A percentile compares a stretch with the other conserved stretches of the same genome.
phyloP scores from a whole-genome alignment of 345 rosid species.

The Salix suchowensis region DNA sequence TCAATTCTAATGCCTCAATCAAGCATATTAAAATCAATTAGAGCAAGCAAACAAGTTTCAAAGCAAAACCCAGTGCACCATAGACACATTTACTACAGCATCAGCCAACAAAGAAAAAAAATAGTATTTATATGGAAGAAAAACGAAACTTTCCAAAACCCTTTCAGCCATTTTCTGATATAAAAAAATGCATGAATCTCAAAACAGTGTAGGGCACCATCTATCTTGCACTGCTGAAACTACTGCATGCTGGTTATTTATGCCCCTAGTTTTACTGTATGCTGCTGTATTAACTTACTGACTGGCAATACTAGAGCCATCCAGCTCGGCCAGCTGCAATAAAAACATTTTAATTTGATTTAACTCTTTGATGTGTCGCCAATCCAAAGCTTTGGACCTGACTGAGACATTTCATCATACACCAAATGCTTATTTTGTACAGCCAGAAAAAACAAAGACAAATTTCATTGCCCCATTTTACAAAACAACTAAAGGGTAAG shows the following conservation, averaged over 20 bases:
- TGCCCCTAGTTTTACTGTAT: slow-evolving; percentile 40
- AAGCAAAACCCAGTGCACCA: too few relatives aligned
- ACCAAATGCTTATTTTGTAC: background rate
- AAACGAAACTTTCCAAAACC: too few relatives aligned
- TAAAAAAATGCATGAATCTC: background rate
- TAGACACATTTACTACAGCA: too few relatives aligned
- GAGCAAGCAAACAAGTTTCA: too few relatives aligned
- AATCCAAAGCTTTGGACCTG: background rate
- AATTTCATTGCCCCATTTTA: background rate
- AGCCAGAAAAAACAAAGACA: background rate
- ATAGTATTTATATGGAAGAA: too few relatives aligned
- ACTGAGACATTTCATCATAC: background rate
- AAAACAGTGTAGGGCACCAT: slow-evolving; percentile 33
- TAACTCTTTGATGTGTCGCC: background rate
- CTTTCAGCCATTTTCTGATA: background rate
- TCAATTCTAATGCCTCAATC: background rate
- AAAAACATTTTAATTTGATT: background rate
- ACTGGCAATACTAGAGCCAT: slow-evolving; percentile 64
- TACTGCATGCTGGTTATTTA: slow-evolving; percentile 59
- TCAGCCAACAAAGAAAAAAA: too few relatives aligned
- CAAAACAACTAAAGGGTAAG: too few relatives aligned
- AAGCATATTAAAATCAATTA: background rate
- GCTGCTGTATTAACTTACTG: slow-evolving; percentile 83
- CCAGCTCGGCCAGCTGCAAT: slow-evolving; percentile 62
- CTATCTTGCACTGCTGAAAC: slow-evolving; percentile 61